Evolutionary conservation across 768 basidiomycete genomes (phyloP).

Genomic region (Xerocomellus amylosporus): DNA sequence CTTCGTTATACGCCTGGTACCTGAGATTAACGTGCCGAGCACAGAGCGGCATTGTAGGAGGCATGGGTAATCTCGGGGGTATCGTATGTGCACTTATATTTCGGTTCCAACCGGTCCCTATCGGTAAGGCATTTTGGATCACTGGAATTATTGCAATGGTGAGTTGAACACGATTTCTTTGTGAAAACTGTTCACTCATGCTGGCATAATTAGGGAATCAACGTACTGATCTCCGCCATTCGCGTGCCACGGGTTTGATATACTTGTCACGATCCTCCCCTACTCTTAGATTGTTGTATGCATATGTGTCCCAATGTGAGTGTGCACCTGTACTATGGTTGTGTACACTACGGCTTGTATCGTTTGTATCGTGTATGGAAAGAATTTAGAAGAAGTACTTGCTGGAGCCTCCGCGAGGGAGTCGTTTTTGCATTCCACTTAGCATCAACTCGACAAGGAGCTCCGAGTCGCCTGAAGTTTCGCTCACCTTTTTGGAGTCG

Average conservation of each 20-base stretch:
- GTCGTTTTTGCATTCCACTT: too few relatives aligned
- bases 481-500: too few relatives aligned
- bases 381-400: too few relatives aligned
- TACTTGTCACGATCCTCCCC: too few relatives aligned
- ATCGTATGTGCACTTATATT: constrained; percentile 45
- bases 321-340: not conserved
- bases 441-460: too few relatives aligned
- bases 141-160: constrained; percentile 42
- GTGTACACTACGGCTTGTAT: not conserved
- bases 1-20: not conserved
- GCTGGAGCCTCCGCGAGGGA: too few relatives aligned
- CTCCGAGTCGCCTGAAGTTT: too few relatives aligned
- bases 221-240: constrained; percentile 3
- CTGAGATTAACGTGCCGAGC: not conserved
- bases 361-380: not conserved
- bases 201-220: constrained; percentile 1
- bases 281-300: not conserved
- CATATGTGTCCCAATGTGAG: not conserved
- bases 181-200: not conserved
- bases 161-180: not conserved
- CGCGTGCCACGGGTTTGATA: constrained; percentile 10
- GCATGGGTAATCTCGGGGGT: constrained; percentile 43
- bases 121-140: constrained; percentile 38
- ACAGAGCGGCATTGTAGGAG: constrained; percentile 40
- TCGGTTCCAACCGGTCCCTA: constrained; percentile 1